A percentile compares a stretch with the other conserved stretches of the same genome.
phyloP scores from a whole-genome alignment of 2,329 filamentous ascomycete species.

The Zalaria sp. region DNA sequence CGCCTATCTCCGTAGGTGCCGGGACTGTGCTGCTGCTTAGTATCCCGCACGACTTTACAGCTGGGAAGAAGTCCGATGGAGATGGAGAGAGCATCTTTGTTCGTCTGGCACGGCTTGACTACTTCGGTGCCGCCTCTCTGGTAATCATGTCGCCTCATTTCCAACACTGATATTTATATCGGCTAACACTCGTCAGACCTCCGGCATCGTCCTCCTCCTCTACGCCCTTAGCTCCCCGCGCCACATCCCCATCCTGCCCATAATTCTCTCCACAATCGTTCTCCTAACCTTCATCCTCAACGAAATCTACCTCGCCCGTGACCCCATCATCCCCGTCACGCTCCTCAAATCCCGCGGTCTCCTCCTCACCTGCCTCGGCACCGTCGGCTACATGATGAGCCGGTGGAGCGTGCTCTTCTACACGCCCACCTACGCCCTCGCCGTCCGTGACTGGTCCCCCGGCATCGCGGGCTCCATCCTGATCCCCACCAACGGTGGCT shows the following conservation, averaged over 20 bases:
- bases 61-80: constrained; percentile 15
- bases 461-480: constrained; percentile 61
- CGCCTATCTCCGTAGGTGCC: constrained; percentile 46
- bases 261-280: constrained; percentile 44
- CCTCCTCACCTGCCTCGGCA: constrained; percentile 58
- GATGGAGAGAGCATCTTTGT: constrained; percentile 32
- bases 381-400: constrained; percentile 65
- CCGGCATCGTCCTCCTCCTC: constrained; percentile 57
- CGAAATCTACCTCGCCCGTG: constrained; percentile 47
- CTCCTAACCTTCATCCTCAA: constrained; percentile 46
- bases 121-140: constrained; percentile 54
- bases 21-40: constrained; percentile 50
- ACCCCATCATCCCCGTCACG: constrained; percentile 62
- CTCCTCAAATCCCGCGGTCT: constrained; percentile 58
- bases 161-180: not conserved
- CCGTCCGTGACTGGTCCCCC: constrained; percentile 55
- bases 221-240: constrained; percentile 52
- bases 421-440: constrained; percentile 64
- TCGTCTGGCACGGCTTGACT: constrained; percentile 52
- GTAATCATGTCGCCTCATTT: constrained; percentile 25
- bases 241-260: constrained; percentile 42
- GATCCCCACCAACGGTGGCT: constrained; percentile 69
- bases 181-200: constrained; percentile 29
- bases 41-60: constrained; percentile 39
- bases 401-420: constrained; percentile 75